Conservation (phyloP, 2,329 filamentous ascomycete species). For the Plectosphaerella cucumerina region DNA sequence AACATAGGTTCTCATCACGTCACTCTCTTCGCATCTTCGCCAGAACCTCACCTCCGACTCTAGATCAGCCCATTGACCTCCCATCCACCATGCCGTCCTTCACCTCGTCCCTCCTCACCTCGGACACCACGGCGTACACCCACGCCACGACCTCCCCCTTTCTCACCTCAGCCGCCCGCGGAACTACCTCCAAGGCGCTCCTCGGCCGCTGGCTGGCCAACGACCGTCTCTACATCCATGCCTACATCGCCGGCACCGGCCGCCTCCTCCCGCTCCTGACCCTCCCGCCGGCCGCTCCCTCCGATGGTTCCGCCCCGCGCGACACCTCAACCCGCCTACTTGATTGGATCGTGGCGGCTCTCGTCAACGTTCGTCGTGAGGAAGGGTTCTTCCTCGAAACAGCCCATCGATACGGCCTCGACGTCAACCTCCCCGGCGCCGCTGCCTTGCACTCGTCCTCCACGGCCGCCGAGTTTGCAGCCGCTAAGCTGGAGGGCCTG, state of each 20-base stretch:
- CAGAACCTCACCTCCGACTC: background rate
- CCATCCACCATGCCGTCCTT: constrained; percentile 22
- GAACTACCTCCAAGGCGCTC: constrained; percentile 49
- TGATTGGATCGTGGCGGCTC: constrained; percentile 58
- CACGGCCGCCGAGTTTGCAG: background rate
- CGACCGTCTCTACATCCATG: constrained; percentile 67
- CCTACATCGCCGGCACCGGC: constrained; percentile 64
- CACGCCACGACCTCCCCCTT: constrained; percentile 63
- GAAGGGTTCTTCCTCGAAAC: constrained; percentile 65
- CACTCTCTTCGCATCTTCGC: background rate
- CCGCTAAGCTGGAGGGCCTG: constrained; percentile 31
- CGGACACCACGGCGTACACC: constrained; percentile 39
- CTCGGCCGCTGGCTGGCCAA: constrained; percentile 67
- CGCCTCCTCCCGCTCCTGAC: constrained; percentile 58
- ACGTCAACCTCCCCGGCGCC: constrained; percentile 32
- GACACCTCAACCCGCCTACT: constrained; percentile 51
- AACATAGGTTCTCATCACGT: too few relatives aligned
- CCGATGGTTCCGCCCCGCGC: constrained; percentile 13
- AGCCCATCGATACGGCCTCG: constrained; percentile 54
- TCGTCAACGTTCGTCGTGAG: constrained; percentile 64
- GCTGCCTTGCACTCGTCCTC: constrained; percentile 18
- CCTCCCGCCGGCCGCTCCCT: constrained; percentile 35
- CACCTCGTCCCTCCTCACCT: constrained; percentile 52
- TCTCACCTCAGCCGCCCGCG: constrained; percentile 59
- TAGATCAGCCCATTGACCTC: background rate